Base-by-base conservation (phyloP, 1,139 yeast species). In the Groenewaldozyma auringiensis region DNA sequence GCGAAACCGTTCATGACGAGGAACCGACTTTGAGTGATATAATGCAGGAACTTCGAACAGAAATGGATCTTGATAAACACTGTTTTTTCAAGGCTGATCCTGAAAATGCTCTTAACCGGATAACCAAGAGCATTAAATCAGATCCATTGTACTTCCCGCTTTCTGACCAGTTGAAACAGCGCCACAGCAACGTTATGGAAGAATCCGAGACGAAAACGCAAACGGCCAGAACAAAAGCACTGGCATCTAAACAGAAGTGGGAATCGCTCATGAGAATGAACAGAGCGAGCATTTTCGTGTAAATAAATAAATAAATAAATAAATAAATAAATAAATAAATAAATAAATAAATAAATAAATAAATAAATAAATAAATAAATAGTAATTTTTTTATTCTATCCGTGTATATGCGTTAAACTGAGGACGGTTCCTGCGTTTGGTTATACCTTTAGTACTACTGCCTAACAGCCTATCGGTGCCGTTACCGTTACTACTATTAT, bases 401-500 rank as follows among this genome's bases (percentile, higher is more conserved):
- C 50, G 35, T 14, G 46, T 25, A 17, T 36, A 27, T 4, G 41
- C 21, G 33, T 50, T 48, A 37, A 50, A 50, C 3, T 44, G 44
- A 41, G 47, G 50, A 22, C 45, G 43, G 3, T 27, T 37, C 42
- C 21, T 42, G 21, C 17, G 35, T 37, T 21, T 36, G 27, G 22
- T 37, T 21, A 43, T 50, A 22, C 50, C 52, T 3, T 59, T 58
- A 2, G 62, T 52, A 18, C 56, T 54, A 9, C 50, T 42, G 20
- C 60, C 55, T 2, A 66, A 66, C 2, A 62, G 61, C 47, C 56
- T 53, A 1, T 61, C 64, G 2, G 48, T 51, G 14, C 55, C 43
- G 11, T 50, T 53, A 29, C 57, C 60, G 3, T 63, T n/a, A n/a
- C n/a, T n/a, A 25, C 9, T 25, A 8, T 25, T 11, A 8, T 25